phyloP scores from a whole-genome alignment of 2,329 filamentous ascomycete genomes.

The Aspergillus cejpii region DNA sequence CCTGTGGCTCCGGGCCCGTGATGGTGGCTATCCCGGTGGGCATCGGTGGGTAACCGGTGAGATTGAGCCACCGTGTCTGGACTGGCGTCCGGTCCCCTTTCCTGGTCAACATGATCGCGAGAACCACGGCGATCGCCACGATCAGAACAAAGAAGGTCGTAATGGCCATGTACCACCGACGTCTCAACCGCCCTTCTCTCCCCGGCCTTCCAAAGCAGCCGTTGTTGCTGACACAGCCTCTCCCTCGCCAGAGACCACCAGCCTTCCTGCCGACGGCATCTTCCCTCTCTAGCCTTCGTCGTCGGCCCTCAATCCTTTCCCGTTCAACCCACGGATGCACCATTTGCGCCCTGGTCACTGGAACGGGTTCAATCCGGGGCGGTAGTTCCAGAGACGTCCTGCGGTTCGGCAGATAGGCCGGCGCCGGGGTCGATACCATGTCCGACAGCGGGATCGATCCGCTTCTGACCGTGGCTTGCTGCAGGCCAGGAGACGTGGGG shows the following conservation, averaged over 20 bases:
- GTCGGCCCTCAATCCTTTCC: conserved; percentile 45
- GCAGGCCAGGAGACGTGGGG: conserved; percentile 56
- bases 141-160: conserved; percentile 48
- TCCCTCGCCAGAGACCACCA: conserved; percentile 59
- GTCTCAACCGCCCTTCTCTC: conserved; percentile 57
- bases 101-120: conserved; percentile 52
- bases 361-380: conserved; percentile 21
- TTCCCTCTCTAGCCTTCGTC: conserved; percentile 59
- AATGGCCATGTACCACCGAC: conserved; percentile 54
- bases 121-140: conserved; percentile 52
- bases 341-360: conserved; percentile 20
- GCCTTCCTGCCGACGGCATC: conserved; percentile 53
- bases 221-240: conserved; percentile 55
- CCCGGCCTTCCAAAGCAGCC: conserved; percentile 60
- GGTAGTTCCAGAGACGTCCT: conserved; percentile 17
- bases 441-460: conserved; percentile 56
- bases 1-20: conserved; percentile 61
- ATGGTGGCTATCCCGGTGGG: conserved; percentile 77
- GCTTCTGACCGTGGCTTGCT: conserved; percentile 56
- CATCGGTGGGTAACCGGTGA: conserved; percentile 80
- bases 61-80: conserved; percentile 65
- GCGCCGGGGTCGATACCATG: conserved; percentile 41
- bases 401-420: conserved; percentile 34
- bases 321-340: conserved; percentile 19
- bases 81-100: conserved; percentile 39